A percentile compares a stretch with the other conserved stretches of the same genome.
Conservation (phyloP, 2,329 filamentous ascomycete genomes). For the Diaporthe citri region DNA sequence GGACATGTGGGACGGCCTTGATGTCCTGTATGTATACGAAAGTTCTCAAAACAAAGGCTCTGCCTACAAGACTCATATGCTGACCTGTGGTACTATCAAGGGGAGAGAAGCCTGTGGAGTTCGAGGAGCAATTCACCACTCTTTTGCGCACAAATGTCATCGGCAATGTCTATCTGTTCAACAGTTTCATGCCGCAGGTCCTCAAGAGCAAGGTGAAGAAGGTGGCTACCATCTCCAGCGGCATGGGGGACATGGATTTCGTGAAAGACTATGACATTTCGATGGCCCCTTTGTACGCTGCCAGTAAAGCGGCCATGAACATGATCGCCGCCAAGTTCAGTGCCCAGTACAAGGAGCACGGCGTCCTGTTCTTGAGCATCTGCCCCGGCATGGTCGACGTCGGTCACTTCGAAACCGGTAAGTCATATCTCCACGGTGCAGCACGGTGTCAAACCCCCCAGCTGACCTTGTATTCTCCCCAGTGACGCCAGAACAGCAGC, state of each 20-base stretch:
- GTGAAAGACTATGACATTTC: constrained; percentile 48
- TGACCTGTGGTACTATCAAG: constrained; percentile 42
- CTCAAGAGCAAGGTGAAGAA: constrained; percentile 65
- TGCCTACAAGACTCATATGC: neutral
- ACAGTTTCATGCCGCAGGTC: constrained; percentile 66
- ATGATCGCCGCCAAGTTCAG: constrained; percentile 65
- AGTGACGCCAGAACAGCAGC: constrained; percentile 47
- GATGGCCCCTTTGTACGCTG: constrained; percentile 55
- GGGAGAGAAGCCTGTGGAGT: constrained; percentile 46
- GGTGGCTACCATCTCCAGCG: constrained; percentile 63
- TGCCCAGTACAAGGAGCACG: constrained; percentile 61
- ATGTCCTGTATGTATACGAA: neutral
- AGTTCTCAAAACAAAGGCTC: neutral
- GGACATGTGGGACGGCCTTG: neutral
- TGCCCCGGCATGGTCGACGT: constrained; percentile 65
- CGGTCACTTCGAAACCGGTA: constrained; percentile 48
- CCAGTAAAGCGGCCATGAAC: constrained; percentile 66
- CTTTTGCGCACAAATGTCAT: constrained; percentile 63
- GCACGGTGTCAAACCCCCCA: neutral
- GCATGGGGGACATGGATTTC: constrained; percentile 61
- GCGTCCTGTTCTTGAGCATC: constrained; percentile 64
- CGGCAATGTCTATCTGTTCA: constrained; percentile 65
- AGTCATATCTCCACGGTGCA: constrained; percentile 15
- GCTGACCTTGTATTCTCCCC: neutral
- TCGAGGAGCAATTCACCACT: constrained; percentile 51